Evolutionary conservation across 352 stramenopile species (phyloP).

Genomic region (Phytophthora sojae): DNA sequence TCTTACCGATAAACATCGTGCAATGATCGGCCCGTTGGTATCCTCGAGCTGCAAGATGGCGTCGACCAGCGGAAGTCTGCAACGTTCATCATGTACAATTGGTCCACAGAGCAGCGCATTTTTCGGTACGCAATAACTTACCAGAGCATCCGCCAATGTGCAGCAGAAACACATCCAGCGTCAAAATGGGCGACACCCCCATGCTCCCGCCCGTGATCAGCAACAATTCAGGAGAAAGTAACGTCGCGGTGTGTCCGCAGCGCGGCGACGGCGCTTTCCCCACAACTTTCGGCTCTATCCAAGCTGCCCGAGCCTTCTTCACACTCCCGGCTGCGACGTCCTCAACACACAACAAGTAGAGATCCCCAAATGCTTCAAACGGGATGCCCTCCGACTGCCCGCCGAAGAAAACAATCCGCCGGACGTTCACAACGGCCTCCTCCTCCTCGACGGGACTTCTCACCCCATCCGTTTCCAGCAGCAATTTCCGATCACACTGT

Average conservation of each 20-base stretch:
- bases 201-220: slow-evolving; percentile 73
- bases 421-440: slow-evolving; percentile 32
- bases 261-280: slow-evolving; percentile 51
- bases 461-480: slow-evolving; percentile 10
- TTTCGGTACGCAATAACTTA: slow-evolving; percentile 10
- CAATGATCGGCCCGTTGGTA: slow-evolving; percentile 57
- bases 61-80: slow-evolving; percentile 67
- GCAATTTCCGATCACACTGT: slow-evolving; percentile 27
- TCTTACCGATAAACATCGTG: slow-evolving; percentile 63
- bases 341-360: slow-evolving; percentile 57
- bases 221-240: slow-evolving; percentile 51
- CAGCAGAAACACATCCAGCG: slow-evolving; percentile 50
- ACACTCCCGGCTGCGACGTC: slow-evolving; percentile 14
- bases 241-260: slow-evolving; percentile 56
- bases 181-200: slow-evolving; percentile 59
- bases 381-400: slow-evolving; percentile 73
- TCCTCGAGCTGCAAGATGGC: slow-evolving; percentile 22
- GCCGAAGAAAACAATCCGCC: slow-evolving; percentile 71
- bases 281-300: slow-evolving; percentile 42
- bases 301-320: slow-evolving; percentile 42
- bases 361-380: slow-evolving; percentile 74
- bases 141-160: slow-evolving; percentile 48
- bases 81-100: not conserved
- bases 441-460: slow-evolving; percentile 12
- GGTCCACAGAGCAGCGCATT: not conserved